Evolutionary conservation across 2,329 filamentous ascomycete genomes (phyloP), one percentile per base, ranked within the genome.

Genomic region (Chaetomium globosum): DNA sequence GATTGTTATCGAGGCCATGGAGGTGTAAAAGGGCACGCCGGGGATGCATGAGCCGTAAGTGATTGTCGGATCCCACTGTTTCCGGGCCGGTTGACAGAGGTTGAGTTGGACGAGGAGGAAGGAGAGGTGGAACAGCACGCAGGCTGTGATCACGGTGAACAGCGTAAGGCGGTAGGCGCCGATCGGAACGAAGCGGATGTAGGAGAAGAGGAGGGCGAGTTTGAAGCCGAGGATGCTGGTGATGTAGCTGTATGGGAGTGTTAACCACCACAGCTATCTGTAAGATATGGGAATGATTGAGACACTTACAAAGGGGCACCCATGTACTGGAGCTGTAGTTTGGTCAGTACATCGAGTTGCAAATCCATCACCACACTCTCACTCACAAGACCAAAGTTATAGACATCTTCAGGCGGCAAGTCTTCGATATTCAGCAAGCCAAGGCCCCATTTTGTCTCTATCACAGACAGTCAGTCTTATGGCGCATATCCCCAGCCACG

Each of bases 181-280:
- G 1, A 75, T 73, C 1, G 80, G 76, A 3, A 81, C 77, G 16
- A 83, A 80, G 1, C 81, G 79, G 0, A 82, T 72, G 21, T 81
- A 80, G 1, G 79, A 79, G 2, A 80, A 73, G 4, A 83, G 70
- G 1, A 83, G 71, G 36, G 80, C 76, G 23, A 82, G 72, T 63
- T 83, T 83, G 71, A 83, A 83, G 1, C 77, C 78, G 3, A 81
- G 74, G 28, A 83, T 80, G 43, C 76, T 76, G 12, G 72, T 67
- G 23, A 80, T 76, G 61, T 80, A 81, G 30, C 78, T 80, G 30
- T 23, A 23, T 4, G 9, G 28, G 9, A 39, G 31, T 16, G 54
- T 67, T 4, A 59, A 31, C 61, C 12, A 31, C 61, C 12, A 67
- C 10, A 55, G 56, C 21, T 5, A 10, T 54, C 39, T 54, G 4